These are phyloP conservation scores for Leishmania arabica DNA, from an alignment of 208 protist genomes.

Conservation along the genomic window DNA sequence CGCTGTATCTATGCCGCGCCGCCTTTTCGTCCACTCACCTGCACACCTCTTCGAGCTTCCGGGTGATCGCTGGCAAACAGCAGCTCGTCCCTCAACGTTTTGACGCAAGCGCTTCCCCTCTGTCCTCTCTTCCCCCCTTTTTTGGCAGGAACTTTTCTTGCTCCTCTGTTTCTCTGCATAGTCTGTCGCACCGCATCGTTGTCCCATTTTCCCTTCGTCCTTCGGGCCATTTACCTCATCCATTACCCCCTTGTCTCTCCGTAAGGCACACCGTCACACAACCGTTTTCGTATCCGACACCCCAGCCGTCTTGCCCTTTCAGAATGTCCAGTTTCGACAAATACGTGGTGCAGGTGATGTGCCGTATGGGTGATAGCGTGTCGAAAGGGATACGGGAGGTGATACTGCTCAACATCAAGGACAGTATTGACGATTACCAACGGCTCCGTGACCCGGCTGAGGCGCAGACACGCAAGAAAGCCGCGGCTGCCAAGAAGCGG, in stretches of 20 bases:
- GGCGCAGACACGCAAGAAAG: conserved; percentile 4
- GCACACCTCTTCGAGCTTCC: neutral
- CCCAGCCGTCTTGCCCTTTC: too few relatives aligned
- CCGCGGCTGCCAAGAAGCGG: conserved; percentile 15
- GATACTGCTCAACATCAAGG: conserved; percentile 52
- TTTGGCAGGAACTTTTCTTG: neutral
- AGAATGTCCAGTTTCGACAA: conserved; percentile 83
- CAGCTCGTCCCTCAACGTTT: neutral
- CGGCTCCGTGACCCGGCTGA: conserved; percentile 31
- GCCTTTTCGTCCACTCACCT: neutral
- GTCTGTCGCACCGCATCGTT: neutral
- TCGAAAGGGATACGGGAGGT: conserved; percentile 35
- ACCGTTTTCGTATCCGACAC: neutral
- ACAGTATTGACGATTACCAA: conserved; percentile 54
- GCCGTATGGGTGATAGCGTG: conserved; percentile 26
- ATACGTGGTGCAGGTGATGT: conserved; percentile 55
- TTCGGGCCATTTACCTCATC: neutral
- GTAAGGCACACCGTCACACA: neutral
- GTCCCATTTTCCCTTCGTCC: neutral
- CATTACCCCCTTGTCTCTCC: neutral
- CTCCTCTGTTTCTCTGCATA: neutral
- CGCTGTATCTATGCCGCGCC: neutral
- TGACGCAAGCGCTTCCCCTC: neutral
- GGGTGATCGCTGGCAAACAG: neutral
- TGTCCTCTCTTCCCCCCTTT: too few relatives aligned